These are phyloP conservation scores for Colletotrichum kahawae DNA, from an alignment of 2,329 filamentous ascomycete genomes.

Conservation along the genomic window DNA sequence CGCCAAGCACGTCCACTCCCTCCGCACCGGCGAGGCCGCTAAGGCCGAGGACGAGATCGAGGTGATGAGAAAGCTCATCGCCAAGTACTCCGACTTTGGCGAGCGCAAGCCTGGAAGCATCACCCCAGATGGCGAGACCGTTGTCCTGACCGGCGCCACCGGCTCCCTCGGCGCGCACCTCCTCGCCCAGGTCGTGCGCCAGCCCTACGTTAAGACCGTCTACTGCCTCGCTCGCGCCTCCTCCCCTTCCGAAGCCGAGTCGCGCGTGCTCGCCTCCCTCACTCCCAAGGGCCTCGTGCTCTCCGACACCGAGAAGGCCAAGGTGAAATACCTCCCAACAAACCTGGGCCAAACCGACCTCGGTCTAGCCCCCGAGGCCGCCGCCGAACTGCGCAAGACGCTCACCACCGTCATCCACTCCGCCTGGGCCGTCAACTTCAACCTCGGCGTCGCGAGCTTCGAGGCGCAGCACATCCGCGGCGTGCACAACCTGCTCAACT, in stretches of 20 bases:
- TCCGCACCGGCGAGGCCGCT: conserved; percentile 23
- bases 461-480: conserved; percentile 50
- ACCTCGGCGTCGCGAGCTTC: conserved; percentile 51
- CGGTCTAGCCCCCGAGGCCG: conserved; percentile 36
- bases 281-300: conserved; percentile 37
- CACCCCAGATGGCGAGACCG: conserved; percentile 32
- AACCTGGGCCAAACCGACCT: conserved; percentile 46
- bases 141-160: conserved; percentile 64
- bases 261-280: conserved; percentile 33
- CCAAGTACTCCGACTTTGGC: conserved; percentile 41
- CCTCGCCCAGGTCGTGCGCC: conserved; percentile 60
- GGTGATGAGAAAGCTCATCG: conserved; percentile 37
- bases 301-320: conserved; percentile 37
- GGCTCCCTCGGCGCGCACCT: conserved; percentile 66
- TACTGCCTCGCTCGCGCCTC: conserved; percentile 55
- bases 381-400: conserved; percentile 29
- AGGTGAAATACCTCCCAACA: conserved; percentile 41
- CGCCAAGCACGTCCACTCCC: conserved; percentile 31
- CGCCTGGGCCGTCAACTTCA: conserved; percentile 63
- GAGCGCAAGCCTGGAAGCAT: conserved; percentile 25
- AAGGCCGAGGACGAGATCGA: conserved; percentile 30
- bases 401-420: conserved; percentile 53
- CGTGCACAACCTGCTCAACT: conserved; percentile 47
- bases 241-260: conserved; percentile 32
- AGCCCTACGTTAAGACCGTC: conserved; percentile 58